Conservation (phyloP, 306 rosid genomes). For the Acacia melanoxylon region DNA sequence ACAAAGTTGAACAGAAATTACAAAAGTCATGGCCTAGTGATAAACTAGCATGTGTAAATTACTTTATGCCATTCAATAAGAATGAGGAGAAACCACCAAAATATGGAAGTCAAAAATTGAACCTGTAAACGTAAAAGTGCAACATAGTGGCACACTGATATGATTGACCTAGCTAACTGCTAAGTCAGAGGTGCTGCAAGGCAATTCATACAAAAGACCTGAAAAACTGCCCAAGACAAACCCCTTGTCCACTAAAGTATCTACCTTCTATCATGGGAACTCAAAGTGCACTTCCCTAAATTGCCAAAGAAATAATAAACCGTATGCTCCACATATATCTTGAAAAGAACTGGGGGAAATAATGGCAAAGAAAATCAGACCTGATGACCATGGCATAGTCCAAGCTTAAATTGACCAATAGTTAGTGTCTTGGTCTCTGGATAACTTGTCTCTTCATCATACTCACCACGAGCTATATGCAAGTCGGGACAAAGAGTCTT, state of each 20-base stretch:
- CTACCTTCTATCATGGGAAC: not conserved
- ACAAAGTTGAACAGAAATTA: not conserved
- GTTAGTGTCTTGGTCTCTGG: slow-evolving; percentile 97
- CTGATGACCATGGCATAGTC: slow-evolving; percentile 99
- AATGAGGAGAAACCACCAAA: not conserved
- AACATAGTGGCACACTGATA: not conserved
- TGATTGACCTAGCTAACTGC: not conserved
- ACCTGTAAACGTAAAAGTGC: not conserved
- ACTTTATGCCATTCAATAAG: not conserved
- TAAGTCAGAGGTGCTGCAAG: not conserved
- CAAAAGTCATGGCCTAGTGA: not conserved
- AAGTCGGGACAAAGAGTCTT: slow-evolving; percentile 96
- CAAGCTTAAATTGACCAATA: slow-evolving; percentile 96
- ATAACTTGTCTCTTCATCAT: slow-evolving; percentile 81
- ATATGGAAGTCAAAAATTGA: not conserved
- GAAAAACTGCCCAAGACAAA: not conserved
- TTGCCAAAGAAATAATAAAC: slow-evolving; percentile 3
- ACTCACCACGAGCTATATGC: slow-evolving; percentile 94
- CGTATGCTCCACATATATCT: slow-evolving; percentile 6
- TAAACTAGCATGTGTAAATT: not conserved
- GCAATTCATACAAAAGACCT: slow-evolving; percentile 14
- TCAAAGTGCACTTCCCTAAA: not conserved
- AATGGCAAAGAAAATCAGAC: slow-evolving; percentile 32
- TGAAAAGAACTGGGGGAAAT: slow-evolving; percentile 14
- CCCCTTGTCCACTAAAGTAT: not conserved